Evolutionary conservation across 139 green algal genomes (phyloP).

Genomic region (Volvox africanus): DNA sequence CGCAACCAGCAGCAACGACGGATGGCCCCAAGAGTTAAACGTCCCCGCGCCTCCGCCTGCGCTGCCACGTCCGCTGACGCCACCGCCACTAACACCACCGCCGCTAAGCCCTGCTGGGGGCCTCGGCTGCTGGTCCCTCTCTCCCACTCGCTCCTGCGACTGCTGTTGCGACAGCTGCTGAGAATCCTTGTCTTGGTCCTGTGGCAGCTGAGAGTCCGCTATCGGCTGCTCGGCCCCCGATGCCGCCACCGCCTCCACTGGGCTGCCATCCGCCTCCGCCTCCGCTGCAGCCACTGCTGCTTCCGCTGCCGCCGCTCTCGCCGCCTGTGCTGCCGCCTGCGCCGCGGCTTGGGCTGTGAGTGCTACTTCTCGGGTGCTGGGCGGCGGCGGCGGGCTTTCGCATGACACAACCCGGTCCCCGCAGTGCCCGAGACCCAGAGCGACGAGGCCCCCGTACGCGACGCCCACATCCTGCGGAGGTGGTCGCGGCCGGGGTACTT

Average conservation of each 20-base stretch:
- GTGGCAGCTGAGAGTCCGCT: too few species aligned
- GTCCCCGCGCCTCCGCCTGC: background rate
- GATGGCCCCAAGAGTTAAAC: background rate
- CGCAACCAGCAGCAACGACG: slow-evolving; percentile 30
- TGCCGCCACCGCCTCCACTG: too few species aligned
- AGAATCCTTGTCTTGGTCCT: background rate
- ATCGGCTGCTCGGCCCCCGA: background rate
- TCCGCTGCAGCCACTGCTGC: background rate
- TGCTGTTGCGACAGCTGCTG: background rate
- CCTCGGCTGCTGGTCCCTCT: background rate
- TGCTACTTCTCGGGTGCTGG: background rate
- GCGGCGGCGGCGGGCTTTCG: slow-evolving; percentile 13
- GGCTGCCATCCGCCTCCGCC: too few species aligned
- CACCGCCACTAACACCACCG: background rate
- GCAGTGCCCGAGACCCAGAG: slow-evolving; percentile 9
- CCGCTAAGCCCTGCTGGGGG: background rate
- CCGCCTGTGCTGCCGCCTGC: slow-evolving; percentile 8
- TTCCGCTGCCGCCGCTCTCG: background rate
- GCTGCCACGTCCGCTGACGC: background rate
- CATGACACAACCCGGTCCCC: background rate
- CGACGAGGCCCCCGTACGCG: slow-evolving; percentile 16
- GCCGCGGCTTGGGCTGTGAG: background rate
- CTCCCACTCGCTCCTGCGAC: background rate
- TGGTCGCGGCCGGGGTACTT: too few species aligned
- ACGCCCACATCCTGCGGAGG: slow-evolving; percentile 31